Conservation (phyloP, 1,139 yeast species). For the Saccharomycopsis hybrid region DNA sequence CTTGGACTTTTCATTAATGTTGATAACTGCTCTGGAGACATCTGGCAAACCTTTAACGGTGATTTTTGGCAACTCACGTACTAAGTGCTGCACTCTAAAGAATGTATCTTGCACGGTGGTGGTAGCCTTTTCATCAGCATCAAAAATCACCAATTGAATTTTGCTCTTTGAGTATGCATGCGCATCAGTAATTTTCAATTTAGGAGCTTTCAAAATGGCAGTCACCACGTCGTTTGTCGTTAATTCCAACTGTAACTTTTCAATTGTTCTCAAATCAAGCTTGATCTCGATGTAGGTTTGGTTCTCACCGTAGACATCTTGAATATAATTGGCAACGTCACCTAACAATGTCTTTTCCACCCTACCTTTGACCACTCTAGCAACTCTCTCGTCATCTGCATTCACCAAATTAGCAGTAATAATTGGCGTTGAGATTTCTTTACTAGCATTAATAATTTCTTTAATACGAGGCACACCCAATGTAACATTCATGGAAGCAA, state of each 20-base stretch:
- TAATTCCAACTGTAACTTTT: conserved; percentile 81
- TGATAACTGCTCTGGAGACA: conserved; percentile 92
- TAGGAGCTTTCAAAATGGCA: conserved; percentile 81
- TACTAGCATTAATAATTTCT: conserved; percentile 96
- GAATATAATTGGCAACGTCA: conserved; percentile 84
- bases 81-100: conserved; percentile 83
- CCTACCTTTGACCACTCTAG: conserved; percentile 96
- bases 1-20: conserved; percentile 74
- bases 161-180: conserved; percentile 59
- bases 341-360: conserved; percentile 85
- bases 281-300: conserved; percentile 76
- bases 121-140: conserved; percentile 37
- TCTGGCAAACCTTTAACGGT: conserved; percentile 91
- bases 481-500: conserved; percentile 99
- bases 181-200: conserved; percentile 79
- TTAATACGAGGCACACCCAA: conserved; percentile 99
- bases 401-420: conserved; percentile 92
- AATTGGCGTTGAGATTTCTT: conserved; percentile 92
- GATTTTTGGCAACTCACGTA: conserved; percentile 77
- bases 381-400: conserved; percentile 93
- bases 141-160: conserved; percentile 73
- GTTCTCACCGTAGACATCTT: conserved; percentile 84
- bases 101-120: conserved; percentile 38
- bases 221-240: conserved; percentile 78
- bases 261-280: conserved; percentile 79